A percentile compares a stretch with the other conserved stretches of the same genome.
Evolutionary conservation across 2,329 filamentous ascomycete genomes (phyloP).

Genomic region (Hymenoscyphus repandus): DNA sequence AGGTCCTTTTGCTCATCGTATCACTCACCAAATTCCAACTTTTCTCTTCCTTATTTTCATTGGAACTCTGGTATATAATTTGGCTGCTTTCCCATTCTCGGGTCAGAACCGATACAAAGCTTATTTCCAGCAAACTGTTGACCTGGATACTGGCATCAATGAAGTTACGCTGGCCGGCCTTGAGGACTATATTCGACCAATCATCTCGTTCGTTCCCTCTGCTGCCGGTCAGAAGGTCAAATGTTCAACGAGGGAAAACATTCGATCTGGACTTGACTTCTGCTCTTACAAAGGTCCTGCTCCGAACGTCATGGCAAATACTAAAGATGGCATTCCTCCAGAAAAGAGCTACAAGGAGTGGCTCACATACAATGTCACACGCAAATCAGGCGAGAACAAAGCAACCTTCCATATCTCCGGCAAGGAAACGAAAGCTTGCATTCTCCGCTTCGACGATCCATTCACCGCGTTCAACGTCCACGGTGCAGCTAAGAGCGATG

Average conservation of each 20-base stretch:
- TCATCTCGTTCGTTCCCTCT: constrained; percentile 66
- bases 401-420: constrained; percentile 65
- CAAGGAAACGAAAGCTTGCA: constrained; percentile 73
- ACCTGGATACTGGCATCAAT: constrained; percentile 69
- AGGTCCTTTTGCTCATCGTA: constrained; percentile 79
- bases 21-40: constrained; percentile 75
- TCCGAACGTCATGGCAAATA: constrained; percentile 55
- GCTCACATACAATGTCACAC: constrained; percentile 59
- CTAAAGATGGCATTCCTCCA: constrained; percentile 36
- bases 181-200: constrained; percentile 58
- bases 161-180: constrained; percentile 65
- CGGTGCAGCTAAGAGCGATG: constrained; percentile 53
- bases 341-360: constrained; percentile 48
- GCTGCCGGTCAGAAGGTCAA: constrained; percentile 55
- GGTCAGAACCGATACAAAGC: constrained; percentile 74
- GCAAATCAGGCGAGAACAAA: constrained; percentile 38
- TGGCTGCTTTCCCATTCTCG: constrained; percentile 85
- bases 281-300: constrained; percentile 69
- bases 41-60: constrained; percentile 69
- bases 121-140: constrained; percentile 77
- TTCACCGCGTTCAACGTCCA: constrained; percentile 60
- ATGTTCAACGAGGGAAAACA: constrained; percentile 41
- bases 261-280: constrained; percentile 48
- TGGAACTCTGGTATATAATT: constrained; percentile 78
- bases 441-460: constrained; percentile 64